Conservation (phyloP, 208 protist species). For the Leishmania aethiopica region DNA sequence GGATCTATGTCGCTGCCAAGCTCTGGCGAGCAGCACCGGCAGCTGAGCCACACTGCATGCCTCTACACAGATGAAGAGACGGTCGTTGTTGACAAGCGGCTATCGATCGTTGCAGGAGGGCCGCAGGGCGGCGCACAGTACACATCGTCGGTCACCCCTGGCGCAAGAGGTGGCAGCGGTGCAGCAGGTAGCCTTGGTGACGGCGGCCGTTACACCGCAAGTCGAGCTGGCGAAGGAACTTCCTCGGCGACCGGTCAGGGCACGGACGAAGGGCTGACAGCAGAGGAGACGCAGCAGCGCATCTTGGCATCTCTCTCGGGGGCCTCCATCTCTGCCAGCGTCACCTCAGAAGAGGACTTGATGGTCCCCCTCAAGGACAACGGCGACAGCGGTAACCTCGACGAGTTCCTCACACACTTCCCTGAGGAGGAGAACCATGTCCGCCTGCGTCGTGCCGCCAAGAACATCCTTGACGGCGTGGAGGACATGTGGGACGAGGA, state of each 20-base stretch:
- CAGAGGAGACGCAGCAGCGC: neutral
- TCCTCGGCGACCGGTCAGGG: neutral
- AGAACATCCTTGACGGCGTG: slow-evolving; percentile 52
- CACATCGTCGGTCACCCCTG: neutral
- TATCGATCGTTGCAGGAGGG: neutral
- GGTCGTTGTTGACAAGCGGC: neutral
- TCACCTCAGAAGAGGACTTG: neutral
- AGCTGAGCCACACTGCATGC: neutral
- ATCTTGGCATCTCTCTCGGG: neutral
- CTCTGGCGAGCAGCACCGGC: neutral
- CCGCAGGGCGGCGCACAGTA: too few relatives aligned
- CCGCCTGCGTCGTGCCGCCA: slow-evolving; percentile 60
- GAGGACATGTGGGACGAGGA: slow-evolving; percentile 33
- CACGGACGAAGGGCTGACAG: neutral
- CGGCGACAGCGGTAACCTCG: slow-evolving; percentile 42
- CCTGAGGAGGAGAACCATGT: slow-evolving; percentile 71
- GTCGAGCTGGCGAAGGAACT: neutral
- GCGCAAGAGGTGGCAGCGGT: neutral
- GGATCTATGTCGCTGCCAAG: neutral
- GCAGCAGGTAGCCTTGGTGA: neutral
- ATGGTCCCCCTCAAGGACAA: slow-evolving; percentile 9
- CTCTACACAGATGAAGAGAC: neutral
- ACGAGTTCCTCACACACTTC: slow-evolving; percentile 64
- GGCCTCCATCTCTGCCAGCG: neutral
- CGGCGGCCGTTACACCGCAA: neutral